Base-by-base conservation (phyloP, 441 rosid species). In the Aquilaria agallochum region DNA sequence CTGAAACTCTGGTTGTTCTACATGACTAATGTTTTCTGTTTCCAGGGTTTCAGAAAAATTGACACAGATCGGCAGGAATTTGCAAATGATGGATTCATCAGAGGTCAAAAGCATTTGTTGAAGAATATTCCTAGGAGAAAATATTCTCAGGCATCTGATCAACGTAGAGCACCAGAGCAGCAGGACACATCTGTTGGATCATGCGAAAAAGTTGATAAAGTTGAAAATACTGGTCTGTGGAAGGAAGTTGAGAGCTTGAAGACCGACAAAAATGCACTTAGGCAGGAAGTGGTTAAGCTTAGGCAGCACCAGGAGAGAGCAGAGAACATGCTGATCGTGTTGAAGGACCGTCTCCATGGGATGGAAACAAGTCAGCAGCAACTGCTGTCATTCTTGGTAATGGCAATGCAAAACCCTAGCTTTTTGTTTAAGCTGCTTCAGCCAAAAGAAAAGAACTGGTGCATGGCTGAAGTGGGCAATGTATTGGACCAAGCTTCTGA, bases 341-440 rank as follows among this genome's bases (percentile, higher is more conserved):
- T 87, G 74, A 70, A 88, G 74, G 94, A 91, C 44, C 77, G 83
- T 11, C 65, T 94, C 62, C 92, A 89, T 66, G 94, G 95, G 56
- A 89, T 91, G 92, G 99, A 94, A 78, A 84, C 83, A 74, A 85
- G 82, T 68, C 97, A 89, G 65, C 95, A 91, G 62, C 93, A 89
- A 84, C 78, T 94, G 99, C 84, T 94, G 46, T 94, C 99, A 5
- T 91, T 94, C 76, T 71, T 94, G 62, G 85, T 87, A 27, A 83
- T 87, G 99, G 96, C 87, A 40, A 80, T 94, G 88, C 91, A 91
- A 79, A 85, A 69, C 56, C 99, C 99, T 0, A 81, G 85, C 54
- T 74, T 94, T 64, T 68, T 94, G 68, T 76, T 75, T 71, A 95
- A 90, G 81, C 74, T 94, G 70, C 87, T 90, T 64, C 78, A 85